These are phyloP conservation scores for Candida nemodendra DNA, from an alignment of 805 yeast genomes.

Conservation along the genomic window DNA sequence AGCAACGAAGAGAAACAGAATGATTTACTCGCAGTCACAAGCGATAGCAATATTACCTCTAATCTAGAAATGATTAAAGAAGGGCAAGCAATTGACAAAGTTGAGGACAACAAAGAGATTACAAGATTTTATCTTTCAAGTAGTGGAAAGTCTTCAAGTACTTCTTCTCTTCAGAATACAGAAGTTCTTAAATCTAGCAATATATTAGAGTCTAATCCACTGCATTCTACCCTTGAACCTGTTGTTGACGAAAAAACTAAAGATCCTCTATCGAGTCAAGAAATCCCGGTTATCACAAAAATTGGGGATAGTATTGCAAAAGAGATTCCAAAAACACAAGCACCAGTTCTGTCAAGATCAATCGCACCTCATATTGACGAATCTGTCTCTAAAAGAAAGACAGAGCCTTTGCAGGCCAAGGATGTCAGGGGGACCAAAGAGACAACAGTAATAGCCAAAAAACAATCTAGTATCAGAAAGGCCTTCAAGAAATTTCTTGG, in stretches of 20 bases:
- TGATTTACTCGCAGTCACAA: not conserved
- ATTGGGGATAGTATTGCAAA: not conserved
- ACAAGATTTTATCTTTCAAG: conserved; percentile 5
- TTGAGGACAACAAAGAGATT: not conserved
- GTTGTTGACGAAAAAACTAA: not conserved
- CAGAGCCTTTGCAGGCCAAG: not conserved
- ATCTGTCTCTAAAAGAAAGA: not conserved
- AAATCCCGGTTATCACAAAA: not conserved
- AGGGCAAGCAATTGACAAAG: not conserved
- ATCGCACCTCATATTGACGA: not conserved
- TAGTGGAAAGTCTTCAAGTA: conserved; percentile 2
- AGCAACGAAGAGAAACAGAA: not conserved
- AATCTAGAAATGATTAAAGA: conserved; percentile 1
- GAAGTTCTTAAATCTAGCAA: not conserved
- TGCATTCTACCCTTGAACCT: not conserved
- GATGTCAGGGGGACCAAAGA: not conserved
- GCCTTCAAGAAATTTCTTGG: conserved; percentile 9
- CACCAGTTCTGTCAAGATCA: not conserved
- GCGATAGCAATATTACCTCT: not conserved
- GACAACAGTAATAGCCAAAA: not conserved
- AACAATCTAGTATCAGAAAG: conserved; percentile 8
- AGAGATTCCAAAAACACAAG: not conserved
- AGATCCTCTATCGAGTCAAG: not conserved
- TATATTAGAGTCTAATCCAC: not conserved
- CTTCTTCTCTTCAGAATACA: not conserved